phyloP scores from a whole-genome alignment of 2,329 filamentous ascomycete genomes.

The Calonectria fujianensis region DNA sequence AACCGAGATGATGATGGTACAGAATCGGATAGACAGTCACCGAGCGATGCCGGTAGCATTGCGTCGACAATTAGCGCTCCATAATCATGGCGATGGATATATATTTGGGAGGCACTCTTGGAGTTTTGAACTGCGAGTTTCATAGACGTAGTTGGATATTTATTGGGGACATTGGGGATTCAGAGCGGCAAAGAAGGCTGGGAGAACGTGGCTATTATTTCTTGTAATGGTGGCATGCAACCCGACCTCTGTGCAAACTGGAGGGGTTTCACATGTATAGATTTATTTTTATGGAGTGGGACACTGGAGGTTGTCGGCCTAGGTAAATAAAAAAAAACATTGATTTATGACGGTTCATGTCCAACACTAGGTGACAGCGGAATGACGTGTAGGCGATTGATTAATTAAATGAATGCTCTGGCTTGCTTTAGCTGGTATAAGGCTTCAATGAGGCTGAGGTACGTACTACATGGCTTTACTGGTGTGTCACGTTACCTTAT shows the following conservation, averaged over 20 bases:
- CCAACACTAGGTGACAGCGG: slow-evolving; percentile 28
- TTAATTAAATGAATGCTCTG: neutral
- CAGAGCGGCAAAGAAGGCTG: slow-evolving; percentile 12
- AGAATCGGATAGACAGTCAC: slow-evolving; percentile 61
- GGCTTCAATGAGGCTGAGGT: slow-evolving; percentile 27
- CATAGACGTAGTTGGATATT: slow-evolving; percentile 30
- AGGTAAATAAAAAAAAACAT: slow-evolving; percentile 19
- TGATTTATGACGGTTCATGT: neutral
- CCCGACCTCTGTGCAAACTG: slow-evolving; percentile 17
- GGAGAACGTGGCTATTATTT: slow-evolving; percentile 24
- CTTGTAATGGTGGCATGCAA: slow-evolving; percentile 17
- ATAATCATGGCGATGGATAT: slow-evolving; percentile 35
- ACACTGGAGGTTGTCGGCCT: slow-evolving; percentile 4
- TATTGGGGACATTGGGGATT: slow-evolving; percentile 32
- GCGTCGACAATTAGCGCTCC: slow-evolving; percentile 59
- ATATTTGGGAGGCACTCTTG: slow-evolving; percentile 35
- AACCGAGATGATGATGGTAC: slow-evolving; percentile 60
- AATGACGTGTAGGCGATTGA: slow-evolving; percentile 30
- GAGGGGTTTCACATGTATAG: slow-evolving; percentile 23
- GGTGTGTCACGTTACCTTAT: slow-evolving; percentile 53
- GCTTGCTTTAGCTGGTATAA: neutral
- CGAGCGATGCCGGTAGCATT: slow-evolving; percentile 62
- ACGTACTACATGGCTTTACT: slow-evolving; percentile 35
- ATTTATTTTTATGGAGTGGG: slow-evolving; percentile 20
- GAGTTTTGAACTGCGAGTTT: slow-evolving; percentile 42